Evolutionary conservation across 495 filamentous ascomycete species (phyloP), one percentile per base, ranked within the genome.

Genomic region (Penicillium arizonense): DNA sequence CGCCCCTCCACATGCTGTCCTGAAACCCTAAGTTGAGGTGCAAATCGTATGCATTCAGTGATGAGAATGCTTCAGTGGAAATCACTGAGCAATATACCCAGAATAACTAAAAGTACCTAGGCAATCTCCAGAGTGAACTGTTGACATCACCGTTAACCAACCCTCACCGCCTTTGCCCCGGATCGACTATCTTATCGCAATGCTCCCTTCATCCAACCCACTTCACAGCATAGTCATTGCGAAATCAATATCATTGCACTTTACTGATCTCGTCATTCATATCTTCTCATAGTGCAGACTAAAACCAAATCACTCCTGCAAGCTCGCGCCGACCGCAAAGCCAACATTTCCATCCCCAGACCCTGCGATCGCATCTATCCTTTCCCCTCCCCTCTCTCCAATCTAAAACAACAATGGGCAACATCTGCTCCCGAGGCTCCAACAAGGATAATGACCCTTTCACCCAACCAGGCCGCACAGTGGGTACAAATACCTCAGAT

Each of bases 351-450:
- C 45, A 32, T 30, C 44, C 20, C 37, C 40, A 30, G 26, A 34
- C 47, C 8, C 39, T 44, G 40, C 23, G n/a, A 50, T 13, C 24
- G 30, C 20, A 21, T 30, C 35, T n/a, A n/a, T n/a, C 26, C 35
- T 23, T 1, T 40, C 30, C n/a, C 14, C 34, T 30, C 44, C 16
- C 39, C 23, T 39, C 28, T 34, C 14, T 42, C 30, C n/a, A 41
- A 11, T 7, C 12, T 14, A 51, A 34, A 23, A 46, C 43, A 16
- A 78, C 38, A 50, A 90, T 92, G 88, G 88, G 88, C 37, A 88
- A 86, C 62, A 74, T 87, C 64, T 92, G 87, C 72, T 83, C 86
- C 62, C 84, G 86, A 61, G 72, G 77, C 36, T 73, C 80, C n/a
- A 74, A 79, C 53, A 75, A 83, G 44, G 5, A 10, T 7, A 41